Percentiles rank a stretch among this genome's conserved stretches.
phyloP scores from a whole-genome alignment of 2,329 filamentous ascomycete species.

The Ustilaginoidea virens region DNA sequence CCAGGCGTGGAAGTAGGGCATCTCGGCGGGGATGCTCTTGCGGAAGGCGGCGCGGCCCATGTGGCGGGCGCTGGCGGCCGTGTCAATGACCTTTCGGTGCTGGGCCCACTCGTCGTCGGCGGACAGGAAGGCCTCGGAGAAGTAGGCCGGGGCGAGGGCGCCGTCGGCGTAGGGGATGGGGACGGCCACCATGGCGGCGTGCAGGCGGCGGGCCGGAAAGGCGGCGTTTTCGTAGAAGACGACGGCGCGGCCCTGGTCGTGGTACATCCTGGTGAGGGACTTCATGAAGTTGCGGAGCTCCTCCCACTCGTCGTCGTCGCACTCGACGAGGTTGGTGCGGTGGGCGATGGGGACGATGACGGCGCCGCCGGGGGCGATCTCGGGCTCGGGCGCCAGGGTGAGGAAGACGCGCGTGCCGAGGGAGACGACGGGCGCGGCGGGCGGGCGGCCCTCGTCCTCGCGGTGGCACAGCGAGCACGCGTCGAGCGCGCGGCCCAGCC shows the following conservation, averaged over 20 bases:
- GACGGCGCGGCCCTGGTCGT: constrained; percentile 80
- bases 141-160: constrained; percentile 84
- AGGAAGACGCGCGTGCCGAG: constrained; percentile 76
- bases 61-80: constrained; percentile 43
- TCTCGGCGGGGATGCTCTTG: constrained; percentile 73
- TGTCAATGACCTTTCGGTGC: constrained; percentile 90
- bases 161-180: constrained; percentile 86
- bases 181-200: constrained; percentile 74
- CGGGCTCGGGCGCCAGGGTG: constrained; percentile 78
- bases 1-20: constrained; percentile 98
- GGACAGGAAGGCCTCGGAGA: constrained; percentile 81
- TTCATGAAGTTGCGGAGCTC: constrained; percentile 99
- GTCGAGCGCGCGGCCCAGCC: constrained; percentile 74
- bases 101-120: constrained; percentile 90
- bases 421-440: constrained; percentile 71
- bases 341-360: constrained; percentile 84
- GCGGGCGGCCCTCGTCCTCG: constrained; percentile 60
- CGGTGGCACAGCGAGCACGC: constrained; percentile 83
- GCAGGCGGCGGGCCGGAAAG: constrained; percentile 57
- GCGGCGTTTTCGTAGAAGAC: constrained; percentile 98
- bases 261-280: constrained; percentile 81
- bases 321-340: constrained; percentile 81
- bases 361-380: constrained; percentile 68
- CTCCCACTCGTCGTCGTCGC: constrained; percentile 98
- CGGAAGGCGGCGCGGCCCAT: constrained; percentile 73